Conservation (phyloP, 768 basidiomycete species). For the Mycena leptocephala region DNA sequence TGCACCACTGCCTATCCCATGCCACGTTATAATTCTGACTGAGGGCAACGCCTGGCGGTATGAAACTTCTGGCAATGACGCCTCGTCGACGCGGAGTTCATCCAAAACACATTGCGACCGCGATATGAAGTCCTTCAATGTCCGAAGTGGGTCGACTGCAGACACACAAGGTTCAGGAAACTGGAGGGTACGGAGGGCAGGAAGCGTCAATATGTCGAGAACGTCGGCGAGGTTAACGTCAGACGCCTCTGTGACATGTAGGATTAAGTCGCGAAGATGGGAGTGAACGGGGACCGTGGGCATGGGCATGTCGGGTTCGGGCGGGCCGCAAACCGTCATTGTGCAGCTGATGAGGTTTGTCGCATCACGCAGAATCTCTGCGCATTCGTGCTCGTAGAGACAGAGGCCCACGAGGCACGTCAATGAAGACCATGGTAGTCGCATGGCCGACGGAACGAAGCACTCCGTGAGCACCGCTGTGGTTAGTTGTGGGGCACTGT, state of each 20-base stretch:
- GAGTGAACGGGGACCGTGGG: background rate
- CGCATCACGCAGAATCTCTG: background rate
- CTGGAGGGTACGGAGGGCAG: background rate
- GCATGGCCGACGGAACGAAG: background rate
- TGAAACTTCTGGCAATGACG: background rate
- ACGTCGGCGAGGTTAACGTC: background rate
- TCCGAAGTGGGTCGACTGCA: background rate
- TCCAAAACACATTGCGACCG: background rate
- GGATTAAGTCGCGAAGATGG: background rate
- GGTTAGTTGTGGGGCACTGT: background rate
- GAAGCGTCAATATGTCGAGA: background rate
- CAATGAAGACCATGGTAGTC: slow-evolving; percentile 5
- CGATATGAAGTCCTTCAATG: background rate
- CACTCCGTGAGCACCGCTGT: background rate
- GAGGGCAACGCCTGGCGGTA: background rate
- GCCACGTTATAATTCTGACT: background rate
- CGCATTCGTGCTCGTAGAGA: background rate
- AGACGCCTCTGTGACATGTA: background rate
- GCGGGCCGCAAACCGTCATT: background rate
- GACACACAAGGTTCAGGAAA: background rate
- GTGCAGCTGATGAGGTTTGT: background rate
- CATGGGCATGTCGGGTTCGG: background rate
- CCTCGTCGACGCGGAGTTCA: background rate
- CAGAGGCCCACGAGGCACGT: background rate
- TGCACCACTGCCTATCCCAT: too few species aligned